These are phyloP conservation scores for Chrysanthemum seticuspe DNA, from an alignment of 129 eudicot species.

Conservation along the genomic window DNA sequence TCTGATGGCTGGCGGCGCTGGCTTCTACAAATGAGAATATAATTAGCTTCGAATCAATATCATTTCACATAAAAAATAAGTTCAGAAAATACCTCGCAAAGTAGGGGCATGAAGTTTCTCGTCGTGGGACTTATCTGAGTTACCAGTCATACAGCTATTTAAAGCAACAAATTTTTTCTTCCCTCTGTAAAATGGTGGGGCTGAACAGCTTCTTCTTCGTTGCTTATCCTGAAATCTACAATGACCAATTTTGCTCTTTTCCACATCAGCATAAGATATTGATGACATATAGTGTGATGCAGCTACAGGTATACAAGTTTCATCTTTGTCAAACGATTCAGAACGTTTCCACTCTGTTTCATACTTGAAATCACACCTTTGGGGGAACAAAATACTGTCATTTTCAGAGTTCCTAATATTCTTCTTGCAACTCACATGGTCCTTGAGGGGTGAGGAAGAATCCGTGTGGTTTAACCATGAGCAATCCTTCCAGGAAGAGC, in stretches of 20 bases:
- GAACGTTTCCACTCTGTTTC: constrained; percentile 32
- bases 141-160: constrained; percentile 25
- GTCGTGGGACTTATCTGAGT: constrained; percentile 20
- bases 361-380: constrained; percentile 24
- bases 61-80: constrained; percentile 14
- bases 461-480: not conserved
- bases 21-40: constrained; percentile 1
- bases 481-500: constrained; percentile 14
- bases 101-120: constrained; percentile 13
- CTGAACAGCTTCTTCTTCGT: constrained; percentile 72
- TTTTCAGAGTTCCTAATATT: constrained; percentile 20
- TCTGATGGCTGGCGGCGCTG: constrained; percentile 36
- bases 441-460: not conserved
- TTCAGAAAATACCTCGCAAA: constrained; percentile 40
- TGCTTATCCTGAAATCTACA: constrained; percentile 24
- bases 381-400: constrained; percentile 28
- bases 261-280: constrained; percentile 13
- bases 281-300: constrained; percentile 26
- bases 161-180: constrained; percentile 44
- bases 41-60: constrained; percentile 18
- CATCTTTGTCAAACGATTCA: not conserved
- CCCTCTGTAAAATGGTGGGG: constrained; percentile 74
- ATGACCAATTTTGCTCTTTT: constrained; percentile 15
- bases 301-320: constrained; percentile 16
- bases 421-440: constrained; percentile 21